Evolutionary conservation across 495 filamentous ascomycete species (phyloP).

Genomic region (Oidiodendron maius): DNA sequence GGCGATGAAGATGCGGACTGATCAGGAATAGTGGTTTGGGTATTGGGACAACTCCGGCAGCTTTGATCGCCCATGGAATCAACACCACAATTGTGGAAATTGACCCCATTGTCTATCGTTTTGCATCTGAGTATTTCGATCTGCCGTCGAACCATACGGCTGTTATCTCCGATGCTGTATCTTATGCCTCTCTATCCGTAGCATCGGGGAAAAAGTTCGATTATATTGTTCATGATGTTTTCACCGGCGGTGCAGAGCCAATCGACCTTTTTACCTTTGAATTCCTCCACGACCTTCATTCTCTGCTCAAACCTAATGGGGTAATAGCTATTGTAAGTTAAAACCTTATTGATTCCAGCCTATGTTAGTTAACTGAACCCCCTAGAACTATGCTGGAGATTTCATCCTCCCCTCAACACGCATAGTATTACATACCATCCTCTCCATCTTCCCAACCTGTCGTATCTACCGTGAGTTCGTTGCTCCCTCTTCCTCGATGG

Average conservation of each 20-base stretch:
- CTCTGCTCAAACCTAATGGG: conserved; percentile 69
- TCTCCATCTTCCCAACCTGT: conserved; percentile 67
- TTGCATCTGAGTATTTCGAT: conserved; percentile 75
- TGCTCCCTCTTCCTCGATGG: conserved; percentile 31
- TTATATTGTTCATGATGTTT: conserved; percentile 98
- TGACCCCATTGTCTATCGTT: conserved; percentile 81
- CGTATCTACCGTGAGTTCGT: conserved; percentile 78
- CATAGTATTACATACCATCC: conserved; percentile 67
- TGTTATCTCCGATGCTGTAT: conserved; percentile 74
- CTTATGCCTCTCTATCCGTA: conserved; percentile 56
- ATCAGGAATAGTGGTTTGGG: conserved; percentile 66
- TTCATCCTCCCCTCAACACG: conserved; percentile 64
- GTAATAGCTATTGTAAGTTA: conserved; percentile 80
- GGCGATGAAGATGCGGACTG: conserved; percentile 18
- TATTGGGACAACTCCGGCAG: conserved; percentile 83
- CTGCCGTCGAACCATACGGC: conserved; percentile 72
- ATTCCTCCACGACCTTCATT: conserved; percentile 62
- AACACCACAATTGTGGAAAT: conserved; percentile 91
- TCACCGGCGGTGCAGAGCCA: conserved; percentile 93
- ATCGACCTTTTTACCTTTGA: conserved; percentile 79
- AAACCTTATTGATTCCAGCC: neutral
- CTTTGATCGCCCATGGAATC: conserved; percentile 81
- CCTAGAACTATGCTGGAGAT: conserved; percentile 94
- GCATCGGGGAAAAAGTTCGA: conserved; percentile 53
- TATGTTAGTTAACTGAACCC: neutral